Evolutionary conservation across 2,329 filamentous ascomycete genomes (phyloP).

Genomic region (Trematosphaeria pertusa): DNA sequence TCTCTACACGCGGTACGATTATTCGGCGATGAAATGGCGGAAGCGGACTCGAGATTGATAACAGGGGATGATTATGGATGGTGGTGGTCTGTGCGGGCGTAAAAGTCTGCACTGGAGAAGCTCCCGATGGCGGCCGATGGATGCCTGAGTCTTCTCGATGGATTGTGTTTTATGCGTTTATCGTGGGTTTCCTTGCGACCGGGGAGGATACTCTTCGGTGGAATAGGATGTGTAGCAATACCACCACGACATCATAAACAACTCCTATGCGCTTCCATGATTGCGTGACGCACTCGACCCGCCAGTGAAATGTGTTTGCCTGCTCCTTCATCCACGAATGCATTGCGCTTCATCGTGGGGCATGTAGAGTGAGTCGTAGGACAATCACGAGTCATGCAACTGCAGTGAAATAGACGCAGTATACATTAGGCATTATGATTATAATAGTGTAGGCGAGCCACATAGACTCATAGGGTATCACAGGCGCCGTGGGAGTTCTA

Average conservation of each 20-base stretch:
- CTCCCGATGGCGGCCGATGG: constrained; percentile 38
- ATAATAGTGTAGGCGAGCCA: too few species aligned
- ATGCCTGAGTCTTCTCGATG: constrained; percentile 35
- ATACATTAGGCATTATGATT: too few species aligned
- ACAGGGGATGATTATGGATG: constrained; percentile 5
- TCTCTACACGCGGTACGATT: constrained; percentile 36
- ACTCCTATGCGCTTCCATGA: too few species aligned
- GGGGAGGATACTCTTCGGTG: constrained; percentile 11
- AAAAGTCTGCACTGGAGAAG: constrained; percentile 36
- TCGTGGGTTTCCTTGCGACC: constrained; percentile 26
- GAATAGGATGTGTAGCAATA: constrained; percentile 38
- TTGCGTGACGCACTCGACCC: too few species aligned
- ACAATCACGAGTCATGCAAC: too few species aligned
- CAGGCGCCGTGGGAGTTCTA: too few species aligned
- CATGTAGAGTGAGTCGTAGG: too few species aligned
- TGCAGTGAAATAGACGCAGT: too few species aligned
- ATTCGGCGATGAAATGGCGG: constrained; percentile 17
- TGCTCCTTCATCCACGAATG: too few species aligned
- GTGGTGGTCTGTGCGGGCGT: constrained; percentile 26
- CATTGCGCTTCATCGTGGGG: too few species aligned
- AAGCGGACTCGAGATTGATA: constrained; percentile 35
- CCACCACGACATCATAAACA: constrained; percentile 39
- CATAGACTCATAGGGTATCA: too few species aligned
- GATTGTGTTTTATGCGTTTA: constrained; percentile 12
- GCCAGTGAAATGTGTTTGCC: too few species aligned